Conservation (phyloP, 2,329 filamentous ascomycete species). For the Bertia moriformis region DNA sequence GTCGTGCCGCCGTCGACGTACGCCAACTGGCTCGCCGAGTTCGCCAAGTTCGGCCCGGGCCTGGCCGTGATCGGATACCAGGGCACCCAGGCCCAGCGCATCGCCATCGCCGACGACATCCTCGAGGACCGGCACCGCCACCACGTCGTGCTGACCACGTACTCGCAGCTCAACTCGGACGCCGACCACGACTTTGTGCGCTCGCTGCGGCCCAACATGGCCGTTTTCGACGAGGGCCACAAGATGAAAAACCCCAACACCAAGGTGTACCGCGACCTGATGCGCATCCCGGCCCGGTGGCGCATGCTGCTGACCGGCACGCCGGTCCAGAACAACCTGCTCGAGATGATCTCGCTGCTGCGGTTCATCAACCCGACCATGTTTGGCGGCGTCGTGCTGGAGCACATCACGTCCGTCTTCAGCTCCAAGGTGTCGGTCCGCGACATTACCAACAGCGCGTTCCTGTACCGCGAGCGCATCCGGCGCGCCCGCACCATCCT, state of each 20-base stretch:
- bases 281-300: conserved; percentile 66
- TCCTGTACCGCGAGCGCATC: conserved; percentile 78
- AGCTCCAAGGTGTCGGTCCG: conserved; percentile 78
- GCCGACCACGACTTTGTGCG: conserved; percentile 35
- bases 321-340: conserved; percentile 83
- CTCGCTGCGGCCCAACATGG: conserved; percentile 31
- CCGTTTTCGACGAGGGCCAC: conserved; percentile 88
- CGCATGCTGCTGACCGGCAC: conserved; percentile 80
- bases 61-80: conserved; percentile 59
- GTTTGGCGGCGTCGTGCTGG: conserved; percentile 56
- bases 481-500: conserved; percentile 79
- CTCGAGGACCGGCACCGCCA: conserved; percentile 53
- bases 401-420: conserved; percentile 76
- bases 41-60: conserved; percentile 68
- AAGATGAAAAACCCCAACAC: conserved; percentile 80
- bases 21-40: conserved; percentile 91
- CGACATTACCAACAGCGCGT: conserved; percentile 64
- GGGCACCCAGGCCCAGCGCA: conserved; percentile 53
- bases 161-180: conserved; percentile 37
- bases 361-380: conserved; percentile 85
- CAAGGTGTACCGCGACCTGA: conserved; percentile 64
- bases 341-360: conserved; percentile 78
- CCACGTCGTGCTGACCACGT: conserved; percentile 44
- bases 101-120: conserved; percentile 48
- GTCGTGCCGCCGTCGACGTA: conserved; percentile 87